These are phyloP conservation scores for Chlorella sp. DNA, from an alignment of 139 green algal species.

Conservation along the genomic window DNA sequence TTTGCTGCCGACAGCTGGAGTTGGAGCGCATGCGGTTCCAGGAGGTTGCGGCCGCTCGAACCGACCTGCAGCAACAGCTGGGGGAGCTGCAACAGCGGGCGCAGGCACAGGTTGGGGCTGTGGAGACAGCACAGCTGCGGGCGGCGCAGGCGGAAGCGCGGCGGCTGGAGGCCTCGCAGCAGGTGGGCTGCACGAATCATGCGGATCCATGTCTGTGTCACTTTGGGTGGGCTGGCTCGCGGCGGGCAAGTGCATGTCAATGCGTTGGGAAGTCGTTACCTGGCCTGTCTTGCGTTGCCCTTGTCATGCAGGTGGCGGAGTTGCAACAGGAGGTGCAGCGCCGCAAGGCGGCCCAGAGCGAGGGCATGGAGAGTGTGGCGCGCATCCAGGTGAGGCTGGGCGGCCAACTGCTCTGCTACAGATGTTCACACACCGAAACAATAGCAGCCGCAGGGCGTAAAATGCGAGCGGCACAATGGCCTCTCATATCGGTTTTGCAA, in stretches of 20 bases:
- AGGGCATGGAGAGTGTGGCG: conserved; percentile 10
- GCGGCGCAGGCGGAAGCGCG: neutral
- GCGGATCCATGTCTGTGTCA: neutral
- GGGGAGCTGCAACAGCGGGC: neutral
- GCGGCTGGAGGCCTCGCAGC: neutral
- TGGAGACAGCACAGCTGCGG: neutral
- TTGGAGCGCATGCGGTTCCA: conserved; percentile 16
- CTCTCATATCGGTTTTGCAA: too few species aligned
- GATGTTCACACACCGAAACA: too few species aligned
- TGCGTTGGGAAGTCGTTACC: neutral
- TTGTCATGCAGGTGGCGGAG: neutral
- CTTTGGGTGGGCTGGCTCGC: too few species aligned
- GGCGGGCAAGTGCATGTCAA: neutral
- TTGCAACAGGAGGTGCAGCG: conserved; percentile 14
- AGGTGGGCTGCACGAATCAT: neutral
- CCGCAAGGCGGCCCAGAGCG: conserved; percentile 7
- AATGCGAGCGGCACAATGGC: too few species aligned
- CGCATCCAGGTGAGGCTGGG: neutral
- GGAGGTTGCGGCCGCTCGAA: neutral
- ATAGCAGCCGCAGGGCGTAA: too few species aligned
- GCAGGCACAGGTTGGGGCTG: neutral
- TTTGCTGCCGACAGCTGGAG: conserved; percentile 7
- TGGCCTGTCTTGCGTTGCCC: too few species aligned
- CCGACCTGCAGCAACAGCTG: neutral
- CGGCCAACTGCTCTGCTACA: too few species aligned